phyloP scores from a whole-genome alignment of 176 grass and related monocot species.

The Musa itinerans region DNA sequence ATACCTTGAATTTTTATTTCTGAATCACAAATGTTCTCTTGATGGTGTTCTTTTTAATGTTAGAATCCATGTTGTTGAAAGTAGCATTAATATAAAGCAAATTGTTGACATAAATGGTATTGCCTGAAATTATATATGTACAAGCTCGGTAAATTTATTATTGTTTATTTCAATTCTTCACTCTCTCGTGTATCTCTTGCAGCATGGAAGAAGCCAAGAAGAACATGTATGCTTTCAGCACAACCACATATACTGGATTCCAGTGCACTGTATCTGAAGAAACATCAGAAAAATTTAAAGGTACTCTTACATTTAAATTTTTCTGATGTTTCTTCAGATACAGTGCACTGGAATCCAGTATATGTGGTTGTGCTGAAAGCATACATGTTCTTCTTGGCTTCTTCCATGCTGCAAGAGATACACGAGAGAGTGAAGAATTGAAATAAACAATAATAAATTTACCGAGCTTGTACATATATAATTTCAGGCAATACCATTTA shows the following conservation, averaged over 20 bases:
- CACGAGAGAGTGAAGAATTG: background rate
- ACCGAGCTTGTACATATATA: too few relatives aligned
- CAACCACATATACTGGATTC: constrained; percentile 76
- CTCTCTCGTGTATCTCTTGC: background rate
- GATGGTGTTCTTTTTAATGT: too few relatives aligned
- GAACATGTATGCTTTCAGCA: constrained; percentile 91
- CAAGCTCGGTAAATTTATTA: too few relatives aligned
- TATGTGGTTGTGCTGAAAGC: constrained; percentile 77
- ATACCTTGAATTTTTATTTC: too few relatives aligned
- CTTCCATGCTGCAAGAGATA: constrained; percentile 46
- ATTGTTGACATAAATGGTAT: too few relatives aligned
- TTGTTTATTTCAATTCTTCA: background rate
- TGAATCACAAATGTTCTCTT: too few relatives aligned
- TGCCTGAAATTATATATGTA: too few relatives aligned
- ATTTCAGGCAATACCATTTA: too few relatives aligned
- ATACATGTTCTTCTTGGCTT: constrained; percentile 88
- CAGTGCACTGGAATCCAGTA: constrained; percentile 77
- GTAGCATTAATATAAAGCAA: too few relatives aligned
- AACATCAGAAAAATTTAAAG: constrained; percentile 92
- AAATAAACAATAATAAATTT: background rate
- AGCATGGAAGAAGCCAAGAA: constrained; percentile 82
- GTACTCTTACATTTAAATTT: constrained; percentile 39
- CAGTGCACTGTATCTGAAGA: constrained; percentile 85
- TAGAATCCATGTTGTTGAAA: too few relatives aligned
- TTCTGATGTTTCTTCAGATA: constrained; percentile 91